These are phyloP conservation scores for Tirmania nivea DNA, from an alignment of 495 filamentous ascomycete genomes.

Conservation along the genomic window DNA sequence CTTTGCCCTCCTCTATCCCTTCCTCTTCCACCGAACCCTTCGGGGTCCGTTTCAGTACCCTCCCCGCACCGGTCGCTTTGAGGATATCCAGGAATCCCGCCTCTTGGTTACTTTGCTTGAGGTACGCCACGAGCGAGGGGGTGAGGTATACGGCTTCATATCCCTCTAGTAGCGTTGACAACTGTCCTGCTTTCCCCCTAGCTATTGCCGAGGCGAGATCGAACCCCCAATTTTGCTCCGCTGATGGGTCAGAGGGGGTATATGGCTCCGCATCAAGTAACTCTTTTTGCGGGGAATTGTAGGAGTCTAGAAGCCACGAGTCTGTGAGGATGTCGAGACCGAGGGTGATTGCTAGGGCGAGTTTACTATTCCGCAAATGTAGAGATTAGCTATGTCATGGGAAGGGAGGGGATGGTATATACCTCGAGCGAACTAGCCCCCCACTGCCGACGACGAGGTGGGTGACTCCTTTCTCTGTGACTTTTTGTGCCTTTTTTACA, in stretches of 20 bases:
- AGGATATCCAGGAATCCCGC: not conserved
- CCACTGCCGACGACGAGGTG: not conserved
- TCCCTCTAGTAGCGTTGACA: not conserved
- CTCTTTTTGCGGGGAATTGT: not conserved
- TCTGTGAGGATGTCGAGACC: not conserved
- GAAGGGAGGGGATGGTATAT: no score
- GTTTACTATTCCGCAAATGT: not conserved
- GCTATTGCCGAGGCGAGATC: not conserved
- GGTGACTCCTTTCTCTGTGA: not conserved
- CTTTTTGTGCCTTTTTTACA: not conserved
- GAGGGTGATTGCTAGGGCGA: not conserved
- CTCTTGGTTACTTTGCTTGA: not conserved
- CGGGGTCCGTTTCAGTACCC: not conserved
- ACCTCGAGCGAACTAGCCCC: not conserved
- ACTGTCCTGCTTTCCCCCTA: not conserved
- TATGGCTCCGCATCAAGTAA: not conserved
- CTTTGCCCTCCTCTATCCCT: not conserved
- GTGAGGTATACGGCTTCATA: not conserved
- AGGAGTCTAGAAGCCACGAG: not conserved
- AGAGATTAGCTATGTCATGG: no score
- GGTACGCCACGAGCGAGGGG: not conserved
- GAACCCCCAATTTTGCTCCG: not conserved
- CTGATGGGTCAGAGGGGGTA: not conserved
- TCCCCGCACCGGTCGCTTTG: not conserved
- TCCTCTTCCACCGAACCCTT: not conserved